Conservation (phyloP, 345 rosid genomes). For the Eucalyptus tenuipes region DNA sequence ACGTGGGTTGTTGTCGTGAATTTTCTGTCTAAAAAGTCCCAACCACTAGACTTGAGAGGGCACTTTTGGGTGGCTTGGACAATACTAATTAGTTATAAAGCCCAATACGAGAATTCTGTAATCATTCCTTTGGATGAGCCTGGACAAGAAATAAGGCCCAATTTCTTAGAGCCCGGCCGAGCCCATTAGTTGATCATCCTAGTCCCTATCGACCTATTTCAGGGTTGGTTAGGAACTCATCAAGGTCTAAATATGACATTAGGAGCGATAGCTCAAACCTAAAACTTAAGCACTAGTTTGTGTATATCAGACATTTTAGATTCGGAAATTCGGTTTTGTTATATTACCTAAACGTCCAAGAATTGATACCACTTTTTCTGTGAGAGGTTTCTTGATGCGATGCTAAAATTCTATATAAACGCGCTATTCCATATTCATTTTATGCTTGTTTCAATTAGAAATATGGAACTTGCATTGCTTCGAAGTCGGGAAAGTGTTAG, state of each 20-base stretch:
- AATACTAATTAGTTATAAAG: background rate
- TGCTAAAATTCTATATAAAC: background rate
- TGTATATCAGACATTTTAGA: background rate
- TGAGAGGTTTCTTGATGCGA: background rate
- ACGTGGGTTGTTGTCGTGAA: background rate
- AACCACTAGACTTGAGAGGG: background rate
- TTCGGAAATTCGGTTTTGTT: too few species aligned
- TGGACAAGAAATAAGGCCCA: background rate
- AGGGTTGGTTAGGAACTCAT: background rate
- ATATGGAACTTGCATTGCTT: background rate
- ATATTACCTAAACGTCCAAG: background rate
- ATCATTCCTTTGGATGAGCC: background rate
- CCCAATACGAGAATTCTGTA: background rate
- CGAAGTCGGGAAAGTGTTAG: background rate
- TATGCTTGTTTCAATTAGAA: background rate
- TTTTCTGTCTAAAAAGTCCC: background rate
- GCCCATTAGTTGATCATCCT: background rate
- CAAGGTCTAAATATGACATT: background rate
- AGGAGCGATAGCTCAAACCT: background rate
- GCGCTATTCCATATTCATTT: background rate
- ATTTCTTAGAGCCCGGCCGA: background rate
- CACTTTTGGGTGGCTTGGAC: background rate
- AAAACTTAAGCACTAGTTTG: background rate
- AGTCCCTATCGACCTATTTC: background rate
- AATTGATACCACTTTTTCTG: rapidly evolving